Evolutionary conservation across 2,329 filamentous ascomycete genomes (phyloP), one percentile per base, ranked within the genome.

Genomic region (Neonectria magnoliae): DNA sequence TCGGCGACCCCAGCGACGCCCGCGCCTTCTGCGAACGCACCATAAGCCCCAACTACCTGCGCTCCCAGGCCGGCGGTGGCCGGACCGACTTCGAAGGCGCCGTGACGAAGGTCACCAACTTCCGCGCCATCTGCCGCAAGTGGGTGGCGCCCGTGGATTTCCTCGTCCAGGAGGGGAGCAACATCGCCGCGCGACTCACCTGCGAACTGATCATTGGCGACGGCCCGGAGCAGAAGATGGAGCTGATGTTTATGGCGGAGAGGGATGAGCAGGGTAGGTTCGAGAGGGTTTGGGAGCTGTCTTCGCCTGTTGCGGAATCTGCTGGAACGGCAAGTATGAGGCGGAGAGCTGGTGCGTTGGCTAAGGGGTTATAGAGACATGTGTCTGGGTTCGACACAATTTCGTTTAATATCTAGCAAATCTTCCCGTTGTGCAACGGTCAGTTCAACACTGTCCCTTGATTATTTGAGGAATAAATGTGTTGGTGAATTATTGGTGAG

Each of bases 401-500:
- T 10, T 11, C 31, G 4, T 11, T 33, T 3, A 33, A 13, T 13
- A 33, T 33, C 11, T 10, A 10, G 29, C 31, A 13, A 33, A 4
- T 5, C 14, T n/a, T 38, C 36, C 2, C 7, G 36, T n/a, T 38
- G n/a, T n/a, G n/a, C 14, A n/a, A 73, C 7, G 50, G 55, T 16
- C 70, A 70, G 11, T 71, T 75, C 27, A 63, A 65, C n/a, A 41
- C 31, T 29, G 41, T 5, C 14, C 45, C 47, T 53, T 65, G 50
- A 53, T 18, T 9, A 38, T 33, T 33, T 33, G 31, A 33, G 25
- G 25, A 25, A 25, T 6, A 25, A 5, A 5, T 25, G 25, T 25
- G 25, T 25, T 16, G 36, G 36, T 16, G 14, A 5, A 38, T 14
- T 38, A 14, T 38, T 16, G 36, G 7, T 38, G 36, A 38, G 5